A percentile compares a stretch with the other conserved stretches of the same genome.
phyloP scores from a whole-genome alignment of 2,329 filamentous ascomycete species.

The Amphichorda felina region DNA sequence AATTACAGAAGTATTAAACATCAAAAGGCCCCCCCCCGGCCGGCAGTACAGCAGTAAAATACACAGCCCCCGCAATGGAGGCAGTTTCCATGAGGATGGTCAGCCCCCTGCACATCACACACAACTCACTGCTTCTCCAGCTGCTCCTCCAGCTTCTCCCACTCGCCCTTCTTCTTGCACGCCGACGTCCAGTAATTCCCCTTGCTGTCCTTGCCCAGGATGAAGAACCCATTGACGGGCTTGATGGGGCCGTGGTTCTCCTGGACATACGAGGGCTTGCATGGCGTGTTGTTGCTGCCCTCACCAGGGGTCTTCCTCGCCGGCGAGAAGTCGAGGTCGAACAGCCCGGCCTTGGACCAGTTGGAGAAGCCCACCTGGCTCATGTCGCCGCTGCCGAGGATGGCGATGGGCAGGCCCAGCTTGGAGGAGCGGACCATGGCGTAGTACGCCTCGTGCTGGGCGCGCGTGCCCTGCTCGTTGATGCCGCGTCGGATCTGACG shows the following conservation, averaged over 20 bases:
- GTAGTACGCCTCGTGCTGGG: conserved; percentile 20
- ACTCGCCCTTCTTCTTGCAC: background rate
- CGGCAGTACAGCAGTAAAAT: too few species aligned
- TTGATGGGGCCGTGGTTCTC: conserved; percentile 10
- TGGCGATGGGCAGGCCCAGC: background rate
- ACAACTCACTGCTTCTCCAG: too few species aligned
- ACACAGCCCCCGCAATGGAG: too few species aligned
- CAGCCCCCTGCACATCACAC: too few species aligned
- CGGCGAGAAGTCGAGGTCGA: background rate
- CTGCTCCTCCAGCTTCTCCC: background rate
- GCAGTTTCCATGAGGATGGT: too few species aligned
- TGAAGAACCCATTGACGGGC: conserved; percentile 1
- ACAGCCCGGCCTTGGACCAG: background rate
- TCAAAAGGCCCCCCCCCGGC: too few species aligned
- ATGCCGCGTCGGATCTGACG: conserved; percentile 14
- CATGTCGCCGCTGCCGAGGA: background rate
- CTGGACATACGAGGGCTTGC: background rate
- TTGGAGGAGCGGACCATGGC: background rate
- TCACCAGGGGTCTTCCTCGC: background rate
- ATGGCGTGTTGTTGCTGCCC: background rate
- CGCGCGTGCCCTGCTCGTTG: conserved; percentile 15
- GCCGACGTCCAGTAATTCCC: conserved; percentile 1
- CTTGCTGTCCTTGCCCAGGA: background rate
- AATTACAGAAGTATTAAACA: too few species aligned
- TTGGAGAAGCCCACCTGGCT: background rate